A percentile compares a stretch with the other conserved stretches of the same genome.
Evolutionary conservation across 305 asterid species (phyloP).

Genomic region (Fraxinus latifolia): DNA sequence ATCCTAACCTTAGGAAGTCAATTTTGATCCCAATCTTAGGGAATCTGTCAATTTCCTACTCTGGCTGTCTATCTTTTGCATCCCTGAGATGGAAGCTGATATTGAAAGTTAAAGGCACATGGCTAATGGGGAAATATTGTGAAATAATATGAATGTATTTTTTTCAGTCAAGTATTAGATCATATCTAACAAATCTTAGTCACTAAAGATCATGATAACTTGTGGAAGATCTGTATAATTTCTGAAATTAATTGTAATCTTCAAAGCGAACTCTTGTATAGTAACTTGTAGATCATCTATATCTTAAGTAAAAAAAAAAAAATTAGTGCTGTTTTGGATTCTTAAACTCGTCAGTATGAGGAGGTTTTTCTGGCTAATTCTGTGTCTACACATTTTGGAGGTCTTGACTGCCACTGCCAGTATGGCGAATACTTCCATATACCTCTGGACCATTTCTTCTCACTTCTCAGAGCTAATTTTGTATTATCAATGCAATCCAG

Average conservation of each 20-base stretch:
- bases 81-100: slow-evolving; percentile 2
- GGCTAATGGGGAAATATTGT: not conserved
- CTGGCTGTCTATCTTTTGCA: not conserved
- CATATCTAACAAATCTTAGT: slow-evolving; percentile 7
- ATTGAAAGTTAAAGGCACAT: not conserved
- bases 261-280: not conserved
- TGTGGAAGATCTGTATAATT: not conserved
- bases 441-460: not conserved
- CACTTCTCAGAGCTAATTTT: not conserved
- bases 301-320: not conserved
- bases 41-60: not conserved
- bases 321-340: not conserved
- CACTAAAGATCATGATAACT: not conserved
- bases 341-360: not conserved
- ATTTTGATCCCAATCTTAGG: not conserved
- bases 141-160: not conserved
- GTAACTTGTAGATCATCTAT: not conserved
- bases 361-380: not conserved
- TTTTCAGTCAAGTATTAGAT: not conserved
- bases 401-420: not conserved
- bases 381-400: not conserved
- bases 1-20: not conserved
- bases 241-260: not conserved
- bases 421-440: not conserved
- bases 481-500: not conserved